Percentiles rank a stretch among this genome's conserved stretches.
These are phyloP conservation scores for Fraxinus latifolia DNA, from an alignment of 305 asterid species.

Conservation along the genomic window DNA sequence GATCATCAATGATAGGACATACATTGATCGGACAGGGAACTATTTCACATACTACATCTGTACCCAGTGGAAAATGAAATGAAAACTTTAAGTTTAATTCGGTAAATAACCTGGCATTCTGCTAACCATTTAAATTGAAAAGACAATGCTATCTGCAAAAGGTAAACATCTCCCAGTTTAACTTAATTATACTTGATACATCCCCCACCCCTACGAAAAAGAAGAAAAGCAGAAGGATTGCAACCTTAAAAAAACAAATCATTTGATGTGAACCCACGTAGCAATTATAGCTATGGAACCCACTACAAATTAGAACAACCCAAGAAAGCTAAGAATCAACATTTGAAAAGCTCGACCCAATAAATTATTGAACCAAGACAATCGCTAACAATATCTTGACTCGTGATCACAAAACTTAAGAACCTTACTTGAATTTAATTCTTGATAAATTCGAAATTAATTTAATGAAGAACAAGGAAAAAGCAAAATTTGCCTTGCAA, in stretches of 20 bases:
- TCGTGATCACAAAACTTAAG: too few relatives aligned
- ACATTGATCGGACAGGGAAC: background rate
- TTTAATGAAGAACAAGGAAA: too few relatives aligned
- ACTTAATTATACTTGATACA: background rate
- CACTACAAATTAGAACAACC: too few relatives aligned
- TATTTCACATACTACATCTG: background rate
- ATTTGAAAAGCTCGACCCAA: too few relatives aligned
- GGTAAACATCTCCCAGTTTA: background rate
- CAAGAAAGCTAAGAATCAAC: too few relatives aligned
- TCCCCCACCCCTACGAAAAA: background rate
- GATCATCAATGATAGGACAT: background rate
- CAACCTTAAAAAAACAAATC: background rate
- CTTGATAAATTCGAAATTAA: too few relatives aligned
- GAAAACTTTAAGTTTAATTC: background rate
- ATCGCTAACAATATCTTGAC: too few relatives aligned
- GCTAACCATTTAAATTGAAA: background rate
- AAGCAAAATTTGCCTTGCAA: too few relatives aligned
- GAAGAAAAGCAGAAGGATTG: background rate
- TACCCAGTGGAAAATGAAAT: background rate
- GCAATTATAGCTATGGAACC: too few relatives aligned
- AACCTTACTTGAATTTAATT: too few relatives aligned
- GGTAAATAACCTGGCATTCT: background rate
- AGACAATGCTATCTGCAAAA: background rate
- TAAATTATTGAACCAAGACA: too few relatives aligned
- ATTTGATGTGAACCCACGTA: too few relatives aligned